These are phyloP conservation scores for Pezicula radicicola DNA, from an alignment of 2,329 filamentous ascomycete species.

Conservation along the genomic window DNA sequence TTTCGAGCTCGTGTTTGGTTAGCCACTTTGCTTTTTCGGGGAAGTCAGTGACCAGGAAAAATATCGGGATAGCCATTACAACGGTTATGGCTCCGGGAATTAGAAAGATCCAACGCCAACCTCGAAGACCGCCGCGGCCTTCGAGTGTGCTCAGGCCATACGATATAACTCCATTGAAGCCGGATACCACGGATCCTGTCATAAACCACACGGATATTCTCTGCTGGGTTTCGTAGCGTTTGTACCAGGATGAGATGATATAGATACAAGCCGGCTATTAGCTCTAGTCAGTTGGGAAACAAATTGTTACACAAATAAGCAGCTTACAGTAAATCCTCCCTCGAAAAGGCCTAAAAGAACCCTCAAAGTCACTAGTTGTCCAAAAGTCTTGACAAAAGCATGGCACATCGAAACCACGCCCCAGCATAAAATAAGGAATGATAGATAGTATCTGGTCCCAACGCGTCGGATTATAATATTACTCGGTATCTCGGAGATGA, in stretches of 20 bases:
- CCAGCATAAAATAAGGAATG: background rate
- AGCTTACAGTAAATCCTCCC: background rate
- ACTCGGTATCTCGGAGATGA: constrained; percentile 50
- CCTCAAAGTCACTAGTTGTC: constrained; percentile 33
- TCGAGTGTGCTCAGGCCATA: background rate
- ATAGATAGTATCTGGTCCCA: background rate
- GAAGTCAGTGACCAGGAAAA: too few species aligned
- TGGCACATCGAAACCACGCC: constrained; percentile 35
- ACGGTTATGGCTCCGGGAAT: too few species aligned
- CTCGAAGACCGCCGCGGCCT: background rate
- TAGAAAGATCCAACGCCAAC: background rate
- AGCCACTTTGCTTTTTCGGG: too few species aligned
- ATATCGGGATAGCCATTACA: too few species aligned
- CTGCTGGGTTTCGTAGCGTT: background rate
- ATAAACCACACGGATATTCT: background rate
- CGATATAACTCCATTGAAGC: background rate
- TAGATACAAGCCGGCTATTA: background rate
- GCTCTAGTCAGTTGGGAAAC: too few species aligned
- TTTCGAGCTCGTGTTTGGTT: too few species aligned
- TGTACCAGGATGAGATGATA: background rate
- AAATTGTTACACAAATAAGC: too few species aligned
- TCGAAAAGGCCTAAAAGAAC: constrained; percentile 13
- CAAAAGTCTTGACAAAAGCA: constrained; percentile 50
- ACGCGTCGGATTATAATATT: constrained; percentile 39
- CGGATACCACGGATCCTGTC: background rate